Evolutionary conservation across 148 eudicot species (phyloP), one percentile per base, ranked within the genome.

Genomic region (Pharnaceum exiguum): DNA sequence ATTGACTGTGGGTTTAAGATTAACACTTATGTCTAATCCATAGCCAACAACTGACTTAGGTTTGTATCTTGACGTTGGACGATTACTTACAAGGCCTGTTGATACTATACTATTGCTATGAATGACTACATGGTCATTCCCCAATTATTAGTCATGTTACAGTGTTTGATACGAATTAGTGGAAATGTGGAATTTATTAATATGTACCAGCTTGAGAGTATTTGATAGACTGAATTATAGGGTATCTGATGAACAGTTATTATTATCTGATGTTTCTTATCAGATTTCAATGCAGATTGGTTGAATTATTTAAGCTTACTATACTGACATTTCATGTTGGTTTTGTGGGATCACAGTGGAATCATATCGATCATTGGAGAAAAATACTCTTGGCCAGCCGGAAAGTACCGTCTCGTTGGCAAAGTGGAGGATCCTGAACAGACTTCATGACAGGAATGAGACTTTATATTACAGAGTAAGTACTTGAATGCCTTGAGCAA

Each of bases 381-480:
- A 76, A 71, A 87, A 91, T 77, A 87, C 94, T n/a, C 55, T 47
- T 66, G 93, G 90, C 33, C 90, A 83, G 59, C 76, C 78, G 55
- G 80, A 79, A 0, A 44, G 66, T 55, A n/a, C 65, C 57, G 86
- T 85, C 36, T 68, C 98, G 32, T 76, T 91, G 46, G 79, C 96
- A 51, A 91, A 91, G 75, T 91, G 98, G 98, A 87, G 98, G 77
- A 85, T 88, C 60, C 67, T 91, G 70, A 91, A 91, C 60, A 83
- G 98, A 71, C 71, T 91, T 37, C 98, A 91, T 62, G 98, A 91
- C 72, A 85, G 98, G 65, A 91, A 91, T 67, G 98, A 91, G 81
- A 91, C 88, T 24, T 71, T 91, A 52, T 93, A 93, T 64, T 93
- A 89, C 70, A 71, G 90, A 73, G 99, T 93, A 86, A 81, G 94